Percentiles rank a stretch among this genome's conserved stretches.
Conservation (phyloP, 2,329 filamentous ascomycete species). For the Aspergillus fischeri region DNA sequence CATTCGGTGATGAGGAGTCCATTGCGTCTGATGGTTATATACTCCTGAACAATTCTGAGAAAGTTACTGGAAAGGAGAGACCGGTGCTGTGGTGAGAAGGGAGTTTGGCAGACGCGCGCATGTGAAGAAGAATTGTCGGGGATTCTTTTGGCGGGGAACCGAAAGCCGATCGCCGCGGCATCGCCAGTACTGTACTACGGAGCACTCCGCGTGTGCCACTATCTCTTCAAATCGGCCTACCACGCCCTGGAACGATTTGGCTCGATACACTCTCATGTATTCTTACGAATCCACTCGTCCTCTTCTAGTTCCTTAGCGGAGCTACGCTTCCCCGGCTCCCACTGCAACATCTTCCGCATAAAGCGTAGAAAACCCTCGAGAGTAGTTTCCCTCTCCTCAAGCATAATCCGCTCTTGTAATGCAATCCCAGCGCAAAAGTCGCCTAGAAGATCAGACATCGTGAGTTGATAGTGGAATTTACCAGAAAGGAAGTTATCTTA, state of each 20-base stretch:
- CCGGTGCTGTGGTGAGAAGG: background rate
- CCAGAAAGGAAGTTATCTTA: slow-evolving; percentile 11
- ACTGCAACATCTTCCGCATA: slow-evolving; percentile 36
- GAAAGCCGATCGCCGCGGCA: slow-evolving; percentile 24
- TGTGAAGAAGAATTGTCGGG: slow-evolving; percentile 17
- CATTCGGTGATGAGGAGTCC: background rate
- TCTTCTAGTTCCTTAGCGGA: slow-evolving; percentile 26
- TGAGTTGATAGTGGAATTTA: background rate
- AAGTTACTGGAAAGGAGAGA: background rate
- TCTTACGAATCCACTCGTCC: slow-evolving; percentile 23
- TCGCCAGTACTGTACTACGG: background rate
- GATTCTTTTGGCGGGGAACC: slow-evolving; percentile 21
- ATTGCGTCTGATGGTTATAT: background rate
- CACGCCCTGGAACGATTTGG: too few relatives aligned
- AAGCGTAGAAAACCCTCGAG: slow-evolving; percentile 35
- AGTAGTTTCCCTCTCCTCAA: slow-evolving; percentile 36
- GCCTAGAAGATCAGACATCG: slow-evolving; percentile 19
- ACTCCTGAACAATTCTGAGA: background rate
- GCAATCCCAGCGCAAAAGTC: slow-evolving; percentile 19
- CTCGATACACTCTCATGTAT: too few relatives aligned
- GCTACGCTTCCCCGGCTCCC: slow-evolving; percentile 28
- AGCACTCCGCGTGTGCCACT: too few relatives aligned
- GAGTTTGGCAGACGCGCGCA: slow-evolving; percentile 6
- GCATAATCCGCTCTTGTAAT: slow-evolving; percentile 20
- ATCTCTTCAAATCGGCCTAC: too few relatives aligned